These are phyloP conservation scores for Phialemonium atrogriseum DNA, from an alignment of 2,329 filamentous ascomycete species.

Conservation along the genomic window DNA sequence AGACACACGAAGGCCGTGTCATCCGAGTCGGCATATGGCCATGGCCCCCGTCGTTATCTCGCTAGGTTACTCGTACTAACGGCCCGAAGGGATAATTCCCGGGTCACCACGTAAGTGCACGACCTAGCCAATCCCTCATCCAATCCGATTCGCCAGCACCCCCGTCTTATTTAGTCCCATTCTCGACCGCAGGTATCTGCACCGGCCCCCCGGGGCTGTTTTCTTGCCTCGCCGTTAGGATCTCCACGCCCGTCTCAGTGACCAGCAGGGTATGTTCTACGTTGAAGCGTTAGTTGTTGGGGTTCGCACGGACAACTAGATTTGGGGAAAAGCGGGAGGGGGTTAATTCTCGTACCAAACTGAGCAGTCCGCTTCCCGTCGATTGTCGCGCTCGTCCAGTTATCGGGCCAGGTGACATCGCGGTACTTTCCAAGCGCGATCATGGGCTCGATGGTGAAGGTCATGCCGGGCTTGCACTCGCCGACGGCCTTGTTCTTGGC, in stretches of 20 bases:
- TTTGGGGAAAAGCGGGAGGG: background rate
- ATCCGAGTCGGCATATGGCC: conserved; percentile 10
- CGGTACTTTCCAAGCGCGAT: conserved; percentile 84
- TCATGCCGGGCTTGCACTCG: conserved; percentile 91
- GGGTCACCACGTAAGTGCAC: no score
- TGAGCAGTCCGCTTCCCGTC: conserved; percentile 89
- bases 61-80: no score
- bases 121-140: no score
- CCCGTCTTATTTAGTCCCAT: conserved; percentile 2
- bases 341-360: conserved; percentile 56
- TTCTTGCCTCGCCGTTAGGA: conserved; percentile 65
- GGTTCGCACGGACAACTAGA: no score
- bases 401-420: conserved; percentile 95
- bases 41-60: no score
- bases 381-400: conserved; percentile 93
- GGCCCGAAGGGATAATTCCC: no score
- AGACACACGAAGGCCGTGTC: no score
- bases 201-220: conserved; percentile 71
- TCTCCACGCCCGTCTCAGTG: conserved; percentile 75
- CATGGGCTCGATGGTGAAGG: conserved; percentile 99
- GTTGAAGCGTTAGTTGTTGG: conserved; percentile 4
- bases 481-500: conserved; percentile 97
- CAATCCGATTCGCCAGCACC: no score
- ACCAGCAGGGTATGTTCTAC: conserved; percentile 81
- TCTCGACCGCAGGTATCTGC: conserved; percentile 36